Evolutionary conservation across 2,329 filamentous ascomycete genomes (phyloP), one percentile per base, ranked within the genome.

Genomic region (Xylariaceae sp.): DNA sequence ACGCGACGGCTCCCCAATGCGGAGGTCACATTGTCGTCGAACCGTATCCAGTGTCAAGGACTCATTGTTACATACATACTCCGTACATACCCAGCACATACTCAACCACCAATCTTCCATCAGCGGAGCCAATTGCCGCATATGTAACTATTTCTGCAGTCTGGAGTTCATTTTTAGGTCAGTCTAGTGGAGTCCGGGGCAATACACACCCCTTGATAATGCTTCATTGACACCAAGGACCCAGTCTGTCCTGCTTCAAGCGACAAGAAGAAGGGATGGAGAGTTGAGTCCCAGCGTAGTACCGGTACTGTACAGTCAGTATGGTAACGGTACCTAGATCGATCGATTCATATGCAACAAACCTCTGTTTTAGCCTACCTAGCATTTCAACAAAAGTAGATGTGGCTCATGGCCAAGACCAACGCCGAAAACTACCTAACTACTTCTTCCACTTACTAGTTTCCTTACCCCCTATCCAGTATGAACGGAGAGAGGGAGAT

Each of bases 11-110:
- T 65, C 57, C 64, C 63, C 59, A 65, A 61, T 68, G 65, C 64
- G 65, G 66, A 69, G 67, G 67, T 69, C 64, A 61, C 65, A 57
- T 56, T 57, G 48, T 50, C 36, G 36, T 45, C 47, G 55, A 55
- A 67, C 64, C 60, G n/a, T 53, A 58, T 53, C 37, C 36, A 45
- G 47, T 26, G 40, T 45, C 55, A n/a, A 49, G 46, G 48, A 31
- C 36, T 48, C 29, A 16, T n/a, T 54, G 50, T 53, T 47, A 51
- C 49, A 46, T 44, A 59, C 24, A 46, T 14, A 55, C 49, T 14
- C 48, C 49, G 37, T 43, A 33, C 45, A 47, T 61, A 34, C 54
- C 45, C 36, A 58, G 45, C 45, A 17, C 41, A 37, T 29, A 37
- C 40, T 46, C 24, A 17, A 24, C 33, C 50, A 23, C n/a, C n/a